Evolutionary conservation across 23 red algal genomes (phyloP).

Genomic region (Gracilaria caudata): DNA sequence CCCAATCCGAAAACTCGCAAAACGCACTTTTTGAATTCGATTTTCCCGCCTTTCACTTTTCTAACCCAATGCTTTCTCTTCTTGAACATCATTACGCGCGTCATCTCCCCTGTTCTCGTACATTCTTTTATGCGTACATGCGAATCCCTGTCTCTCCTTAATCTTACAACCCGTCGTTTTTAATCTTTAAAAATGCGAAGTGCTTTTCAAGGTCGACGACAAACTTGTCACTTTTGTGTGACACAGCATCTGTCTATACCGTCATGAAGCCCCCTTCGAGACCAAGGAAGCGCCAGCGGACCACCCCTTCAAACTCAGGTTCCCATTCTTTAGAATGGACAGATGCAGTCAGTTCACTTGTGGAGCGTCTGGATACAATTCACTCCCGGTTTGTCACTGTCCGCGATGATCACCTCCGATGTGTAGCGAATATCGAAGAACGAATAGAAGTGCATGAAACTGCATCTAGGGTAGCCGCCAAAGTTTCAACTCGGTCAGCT

Average conservation of each 20-base stretch:
- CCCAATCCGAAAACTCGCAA: conserved; percentile 1
- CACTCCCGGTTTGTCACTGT: conserved; percentile 1
- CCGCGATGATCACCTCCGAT: conserved; percentile 43
- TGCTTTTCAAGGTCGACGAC: not conserved
- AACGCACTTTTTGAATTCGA: conserved; percentile 54
- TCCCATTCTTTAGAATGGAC: not conserved
- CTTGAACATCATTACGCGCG: not conserved
- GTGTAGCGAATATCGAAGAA: conserved; percentile 38
- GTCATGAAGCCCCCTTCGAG: conserved; percentile 41
- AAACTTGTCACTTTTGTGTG: conserved; percentile 10
- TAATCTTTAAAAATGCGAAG: not conserved
- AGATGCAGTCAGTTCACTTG: conserved; percentile 18
- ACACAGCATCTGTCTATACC: not conserved
- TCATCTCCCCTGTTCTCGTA: not conserved
- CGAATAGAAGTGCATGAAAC: conserved; percentile 38
- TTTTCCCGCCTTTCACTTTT: conserved; percentile 46
- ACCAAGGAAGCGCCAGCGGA: conserved; percentile 51
- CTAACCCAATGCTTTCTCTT: conserved; percentile 23
- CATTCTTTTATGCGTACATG: not conserved
- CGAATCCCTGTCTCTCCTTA: not conserved
- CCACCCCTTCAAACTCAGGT: conserved; percentile 3
- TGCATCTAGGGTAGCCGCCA: conserved; percentile 40
- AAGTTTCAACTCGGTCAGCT: conserved; percentile 23
- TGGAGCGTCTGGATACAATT: conserved; percentile 45
- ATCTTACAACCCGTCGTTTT: not conserved